Evolutionary conservation across 2,329 filamentous ascomycete species (phyloP).

Genomic region (Dactylellina parvicollis): DNA sequence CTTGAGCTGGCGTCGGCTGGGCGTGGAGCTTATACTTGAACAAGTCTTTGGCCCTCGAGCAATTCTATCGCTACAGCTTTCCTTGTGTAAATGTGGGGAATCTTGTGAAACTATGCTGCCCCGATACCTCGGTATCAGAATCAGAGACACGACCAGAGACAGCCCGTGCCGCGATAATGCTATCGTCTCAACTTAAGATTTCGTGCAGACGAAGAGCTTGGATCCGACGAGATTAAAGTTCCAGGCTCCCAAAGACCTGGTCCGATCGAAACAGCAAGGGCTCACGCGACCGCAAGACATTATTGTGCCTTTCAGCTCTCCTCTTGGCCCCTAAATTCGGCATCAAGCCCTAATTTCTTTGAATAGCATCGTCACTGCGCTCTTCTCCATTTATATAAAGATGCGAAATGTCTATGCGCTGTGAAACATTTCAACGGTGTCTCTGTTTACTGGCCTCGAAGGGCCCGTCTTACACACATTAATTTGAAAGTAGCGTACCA

Average conservation of each 20-base stretch:
- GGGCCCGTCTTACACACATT: neutral
- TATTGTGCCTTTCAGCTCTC: neutral
- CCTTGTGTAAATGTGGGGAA: neutral
- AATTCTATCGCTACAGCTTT: neutral
- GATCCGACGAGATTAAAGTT: neutral
- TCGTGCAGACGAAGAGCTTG: neutral
- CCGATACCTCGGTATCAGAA: slow-evolving; percentile 3
- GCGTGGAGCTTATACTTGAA: too few relatives aligned
- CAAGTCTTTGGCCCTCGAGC: too few relatives aligned
- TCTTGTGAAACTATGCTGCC: neutral
- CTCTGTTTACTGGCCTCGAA: neutral
- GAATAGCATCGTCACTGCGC: neutral
- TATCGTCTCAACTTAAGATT: too few relatives aligned
- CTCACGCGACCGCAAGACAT: neutral
- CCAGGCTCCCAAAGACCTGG: neutral
- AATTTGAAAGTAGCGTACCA: neutral
- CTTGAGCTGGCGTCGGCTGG: too few relatives aligned
- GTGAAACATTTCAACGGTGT: neutral
- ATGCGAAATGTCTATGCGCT: neutral
- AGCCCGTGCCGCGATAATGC: neutral
- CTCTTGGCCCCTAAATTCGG: neutral
- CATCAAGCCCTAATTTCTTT: neutral
- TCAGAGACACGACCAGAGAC: too few relatives aligned
- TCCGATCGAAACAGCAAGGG: neutral
- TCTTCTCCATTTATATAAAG: neutral